Conservation (phyloP, 2,329 filamentous ascomycete species). For the Thielaviopsis musarum region DNA sequence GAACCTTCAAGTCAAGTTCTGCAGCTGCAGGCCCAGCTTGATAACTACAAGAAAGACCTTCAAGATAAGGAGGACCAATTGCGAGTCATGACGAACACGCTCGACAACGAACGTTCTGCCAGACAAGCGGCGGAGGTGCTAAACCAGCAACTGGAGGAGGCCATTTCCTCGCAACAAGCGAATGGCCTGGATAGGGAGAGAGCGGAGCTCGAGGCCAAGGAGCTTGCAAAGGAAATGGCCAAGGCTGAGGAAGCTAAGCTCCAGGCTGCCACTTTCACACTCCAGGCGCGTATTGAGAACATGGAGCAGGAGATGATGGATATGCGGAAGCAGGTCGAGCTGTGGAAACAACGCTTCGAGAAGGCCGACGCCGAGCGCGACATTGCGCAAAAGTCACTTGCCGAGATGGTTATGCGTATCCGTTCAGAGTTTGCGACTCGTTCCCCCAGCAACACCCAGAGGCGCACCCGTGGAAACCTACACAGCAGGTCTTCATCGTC, state of each 20-base stretch:
- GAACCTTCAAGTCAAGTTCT: conserved; percentile 55
- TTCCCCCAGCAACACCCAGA: background rate
- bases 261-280: conserved; percentile 19
- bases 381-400: conserved; percentile 54
- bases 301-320: conserved; percentile 69
- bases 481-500: conserved; percentile 2
- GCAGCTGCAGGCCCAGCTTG: conserved; percentile 69
- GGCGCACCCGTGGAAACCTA: background rate
- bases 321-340: conserved; percentile 63
- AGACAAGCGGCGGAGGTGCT: conserved; percentile 72
- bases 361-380: conserved; percentile 63
- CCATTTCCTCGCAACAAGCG: conserved; percentile 2
- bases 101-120: conserved; percentile 65
- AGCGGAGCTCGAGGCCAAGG: background rate
- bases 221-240: conserved; percentile 21
- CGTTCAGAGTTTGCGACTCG: conserved; percentile 22
- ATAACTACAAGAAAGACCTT: conserved; percentile 64
- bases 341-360: conserved; percentile 62
- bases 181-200: background rate
- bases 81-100: conserved; percentile 50
- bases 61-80: conserved; percentile 29
- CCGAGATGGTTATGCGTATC: conserved; percentile 76
- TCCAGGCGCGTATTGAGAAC: conserved; percentile 54
- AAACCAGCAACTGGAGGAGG: conserved; percentile 50
- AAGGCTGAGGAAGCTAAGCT: conserved; percentile 15